Evolutionary conservation across 371 early-diverging fungal species (phyloP).

Genomic region (Chytridiales sp.): DNA sequence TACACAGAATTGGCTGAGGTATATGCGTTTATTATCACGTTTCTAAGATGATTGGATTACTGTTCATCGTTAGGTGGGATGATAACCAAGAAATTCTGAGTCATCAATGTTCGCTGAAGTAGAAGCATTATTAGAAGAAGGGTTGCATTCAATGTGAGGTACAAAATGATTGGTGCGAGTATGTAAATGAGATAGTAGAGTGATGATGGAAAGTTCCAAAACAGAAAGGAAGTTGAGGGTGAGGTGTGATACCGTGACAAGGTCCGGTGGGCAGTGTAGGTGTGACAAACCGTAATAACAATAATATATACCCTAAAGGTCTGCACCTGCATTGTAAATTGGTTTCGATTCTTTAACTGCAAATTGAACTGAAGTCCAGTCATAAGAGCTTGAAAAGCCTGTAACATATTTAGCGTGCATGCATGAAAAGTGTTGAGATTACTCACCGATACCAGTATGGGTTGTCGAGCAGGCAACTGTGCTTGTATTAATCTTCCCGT

Average conservation of each 20-base stretch:
- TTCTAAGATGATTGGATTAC: slow-evolving; percentile 3
- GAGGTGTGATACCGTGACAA: no score
- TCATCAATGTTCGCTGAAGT: slow-evolving; percentile 13
- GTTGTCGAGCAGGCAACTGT: slow-evolving; percentile 73
- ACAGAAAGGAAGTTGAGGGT: no score
- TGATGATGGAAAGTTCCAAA: no score
- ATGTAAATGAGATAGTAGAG: no score
- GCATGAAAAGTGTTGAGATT: not conserved
- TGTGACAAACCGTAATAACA: no score
- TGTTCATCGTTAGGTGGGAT: slow-evolving; percentile 7
- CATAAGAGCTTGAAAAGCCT: slow-evolving; percentile 61
- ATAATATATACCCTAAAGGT: slow-evolving; percentile 44
- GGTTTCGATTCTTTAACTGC: slow-evolving; percentile 66
- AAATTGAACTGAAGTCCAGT: slow-evolving; percentile 68
- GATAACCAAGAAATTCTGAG: slow-evolving; percentile 16
- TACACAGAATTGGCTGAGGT: slow-evolving; percentile 27
- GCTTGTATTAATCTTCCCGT: slow-evolving; percentile 62
- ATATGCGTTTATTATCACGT: slow-evolving; percentile 37
- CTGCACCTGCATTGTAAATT: slow-evolving; percentile 75
- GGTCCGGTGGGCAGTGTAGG: no score
- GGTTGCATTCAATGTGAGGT: no score
- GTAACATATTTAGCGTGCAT: slow-evolving; percentile 7
- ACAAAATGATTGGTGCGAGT: no score
- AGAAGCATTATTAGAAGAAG: no score
- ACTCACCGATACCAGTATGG: slow-evolving; percentile 60